Conservation (phyloP, 768 basidiomycete genomes). For the Tricholoma terreum region DNA sequence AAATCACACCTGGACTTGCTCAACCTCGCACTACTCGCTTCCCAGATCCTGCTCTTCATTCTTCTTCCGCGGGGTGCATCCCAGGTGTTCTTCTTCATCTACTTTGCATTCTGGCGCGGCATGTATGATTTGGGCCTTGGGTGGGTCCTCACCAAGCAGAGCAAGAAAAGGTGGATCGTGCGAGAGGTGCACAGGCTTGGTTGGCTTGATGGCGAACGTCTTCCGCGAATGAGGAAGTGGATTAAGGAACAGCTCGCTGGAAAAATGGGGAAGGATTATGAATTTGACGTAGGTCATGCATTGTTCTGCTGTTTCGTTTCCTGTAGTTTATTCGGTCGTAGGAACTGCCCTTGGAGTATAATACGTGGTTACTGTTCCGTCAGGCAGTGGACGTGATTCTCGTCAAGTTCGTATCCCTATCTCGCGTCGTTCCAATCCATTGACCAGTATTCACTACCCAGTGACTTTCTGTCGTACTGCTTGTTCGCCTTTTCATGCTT, state of each 20-base stretch:
- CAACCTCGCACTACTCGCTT: slow-evolving; percentile 73
- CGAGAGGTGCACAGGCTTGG: slow-evolving; percentile 71
- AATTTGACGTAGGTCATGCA: slow-evolving; percentile 61
- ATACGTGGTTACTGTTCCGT: slow-evolving; percentile 94
- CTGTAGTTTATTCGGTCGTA: slow-evolving; percentile 25
- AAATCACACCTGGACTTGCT: slow-evolving; percentile 89
- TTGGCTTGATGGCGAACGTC: slow-evolving; percentile 79
- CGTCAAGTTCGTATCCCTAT: slow-evolving; percentile 66
- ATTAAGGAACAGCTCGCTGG: slow-evolving; percentile 80
- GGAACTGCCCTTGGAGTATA: slow-evolving; percentile 92
- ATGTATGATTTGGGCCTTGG: slow-evolving; percentile 94
- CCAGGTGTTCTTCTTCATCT: slow-evolving; percentile 75
- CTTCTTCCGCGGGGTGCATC: slow-evolving; percentile 54
- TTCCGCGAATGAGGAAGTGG: slow-evolving; percentile 72
- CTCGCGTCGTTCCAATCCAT: neutral
- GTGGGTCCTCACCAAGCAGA: slow-evolving; percentile 92
- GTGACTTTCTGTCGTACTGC: slow-evolving; percentile 92
- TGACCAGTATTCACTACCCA: slow-evolving; percentile 25
- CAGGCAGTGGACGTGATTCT: slow-evolving; percentile 96
- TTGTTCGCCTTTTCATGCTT: slow-evolving; percentile 95
- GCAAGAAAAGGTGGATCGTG: slow-evolving; percentile 94
- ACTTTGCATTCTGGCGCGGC: slow-evolving; percentile 91
- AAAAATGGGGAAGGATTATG: slow-evolving; percentile 95
- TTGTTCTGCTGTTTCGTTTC: slow-evolving; percentile 1
- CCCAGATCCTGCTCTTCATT: slow-evolving; percentile 75